Base-by-base conservation (phyloP, 495 filamentous ascomycete species). In the Xylaria grammica region DNA sequence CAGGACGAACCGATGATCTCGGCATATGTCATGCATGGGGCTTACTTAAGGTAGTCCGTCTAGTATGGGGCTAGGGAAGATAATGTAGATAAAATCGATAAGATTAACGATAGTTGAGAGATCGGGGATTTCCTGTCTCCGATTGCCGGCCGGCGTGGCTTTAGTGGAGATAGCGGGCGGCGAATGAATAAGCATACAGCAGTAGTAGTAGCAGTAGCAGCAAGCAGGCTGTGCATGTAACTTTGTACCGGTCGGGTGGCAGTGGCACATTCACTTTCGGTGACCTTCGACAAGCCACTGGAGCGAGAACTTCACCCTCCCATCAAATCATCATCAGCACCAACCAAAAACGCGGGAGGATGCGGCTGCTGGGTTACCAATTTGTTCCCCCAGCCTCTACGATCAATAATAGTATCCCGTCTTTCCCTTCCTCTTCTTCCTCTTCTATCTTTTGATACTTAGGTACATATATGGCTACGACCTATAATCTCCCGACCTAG, bases 401-500 rank as follows among this genome's bases (percentile, higher is more conserved):
- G 19, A 3, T 48, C 45, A 15, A 17, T 17, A 11, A 15, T 17
- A 42, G 3, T 42, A 17, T 10, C 22, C 36, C 9, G 3, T 57
- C 53, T 1, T 17, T 44, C 24, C 7, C 36, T 30, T 26, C 32
- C 19, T 7, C 15, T 6, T 42, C n/a, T 22, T n/a, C 26, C n/a
- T 32, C 5, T 26, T 17, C 20, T 58, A 13, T 15, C 44, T 46
- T 53, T 30, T 30, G 32, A 19, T 27, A n/a, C 11, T 40, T 29
- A 4, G 34, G 24, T 30, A 20, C 26, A 26, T 46, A 42, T 59
- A 59, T 59, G 56, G 19, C 56, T 22, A 32, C 42, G 42, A 26
- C 20, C 27, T 45, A 19, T 58, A 58, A 58, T 58, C 17, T 9
- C 17, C 40, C 40, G 40, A 42, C 40, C 5, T 17, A 42, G 3